Conservation (phyloP, 441 rosid genomes). For the Gossypium aridum region DNA sequence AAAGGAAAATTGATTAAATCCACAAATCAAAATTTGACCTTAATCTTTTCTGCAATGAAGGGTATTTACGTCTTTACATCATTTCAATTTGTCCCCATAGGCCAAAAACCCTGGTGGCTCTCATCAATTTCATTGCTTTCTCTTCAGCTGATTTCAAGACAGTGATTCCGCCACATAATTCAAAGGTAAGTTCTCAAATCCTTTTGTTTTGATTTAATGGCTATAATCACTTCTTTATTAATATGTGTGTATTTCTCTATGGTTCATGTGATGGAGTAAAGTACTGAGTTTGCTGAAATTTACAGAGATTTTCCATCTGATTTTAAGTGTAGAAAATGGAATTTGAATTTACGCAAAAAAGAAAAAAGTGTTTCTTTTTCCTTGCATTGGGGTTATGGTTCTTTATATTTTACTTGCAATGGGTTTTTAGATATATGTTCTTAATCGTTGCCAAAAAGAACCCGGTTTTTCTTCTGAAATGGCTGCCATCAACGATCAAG, state of each 20-base stretch:
- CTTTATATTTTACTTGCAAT: too few relatives aligned
- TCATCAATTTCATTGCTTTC: background rate
- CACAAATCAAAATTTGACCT: too few relatives aligned
- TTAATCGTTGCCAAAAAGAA: background rate
- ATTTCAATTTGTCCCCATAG: background rate
- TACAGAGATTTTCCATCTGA: background rate
- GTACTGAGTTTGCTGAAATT: background rate
- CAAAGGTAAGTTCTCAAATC: background rate
- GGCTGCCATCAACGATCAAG: background rate
- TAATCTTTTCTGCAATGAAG: background rate
- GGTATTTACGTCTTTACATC: background rate
- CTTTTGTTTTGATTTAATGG: background rate
- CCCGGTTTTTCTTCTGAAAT: background rate
- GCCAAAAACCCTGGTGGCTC: background rate
- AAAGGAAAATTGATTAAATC: too few relatives aligned
- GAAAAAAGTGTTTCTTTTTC: background rate
- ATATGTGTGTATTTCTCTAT: background rate
- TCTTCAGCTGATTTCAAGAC: background rate
- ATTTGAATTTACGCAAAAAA: too few relatives aligned
- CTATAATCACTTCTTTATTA: background rate
- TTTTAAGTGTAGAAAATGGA: too few relatives aligned
- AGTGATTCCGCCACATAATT: background rate
- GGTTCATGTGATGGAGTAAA: background rate
- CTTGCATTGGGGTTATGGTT: background rate
- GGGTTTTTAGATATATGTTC: background rate